Evolutionary conservation across 179 eudicot genomes (phyloP).

Genomic region (Actinidia arguta): DNA sequence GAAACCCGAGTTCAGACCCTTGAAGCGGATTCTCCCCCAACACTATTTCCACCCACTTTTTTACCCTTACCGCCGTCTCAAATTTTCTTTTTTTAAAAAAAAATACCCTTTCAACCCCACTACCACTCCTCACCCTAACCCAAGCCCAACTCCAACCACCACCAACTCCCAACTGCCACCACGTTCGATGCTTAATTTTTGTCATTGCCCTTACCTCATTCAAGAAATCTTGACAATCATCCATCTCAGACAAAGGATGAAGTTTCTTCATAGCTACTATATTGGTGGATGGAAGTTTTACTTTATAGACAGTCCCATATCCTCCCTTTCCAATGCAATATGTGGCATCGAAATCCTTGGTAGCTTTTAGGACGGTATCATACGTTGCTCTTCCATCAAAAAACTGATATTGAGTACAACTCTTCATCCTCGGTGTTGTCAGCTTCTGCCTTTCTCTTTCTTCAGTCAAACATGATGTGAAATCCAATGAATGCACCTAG

Average conservation of each 20-base stretch:
- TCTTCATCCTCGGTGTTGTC: neutral
- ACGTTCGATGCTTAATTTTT: conserved; percentile 37
- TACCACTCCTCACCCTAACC: no score
- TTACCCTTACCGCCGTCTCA: no score
- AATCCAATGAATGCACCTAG: neutral
- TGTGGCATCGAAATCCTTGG: conserved; percentile 34
- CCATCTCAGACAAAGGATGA: conserved; percentile 15
- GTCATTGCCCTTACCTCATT: conserved; percentile 46
- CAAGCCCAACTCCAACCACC: no score
- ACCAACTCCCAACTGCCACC: no score
- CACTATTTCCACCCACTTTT: no score
- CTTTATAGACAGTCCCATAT: conserved; percentile 49
- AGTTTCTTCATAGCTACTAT: conserved; percentile 47
- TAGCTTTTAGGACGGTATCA: conserved; percentile 34
- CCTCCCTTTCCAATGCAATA: conserved; percentile 52
- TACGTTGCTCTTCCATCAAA: conserved; percentile 32
- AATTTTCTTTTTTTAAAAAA: no score
- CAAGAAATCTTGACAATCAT: conserved; percentile 30
- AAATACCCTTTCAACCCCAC: no score
- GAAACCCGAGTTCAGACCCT: no score
- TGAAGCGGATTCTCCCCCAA: no score
- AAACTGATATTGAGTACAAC: conserved; percentile 19
- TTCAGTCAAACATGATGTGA: neutral
- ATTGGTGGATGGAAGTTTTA: conserved; percentile 28
- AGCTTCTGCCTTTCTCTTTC: neutral